Percentiles rank a stretch among this genome's conserved stretches.
phyloP scores from a whole-genome alignment of 148 eudicot species.

The Chenopodium berlandieri region DNA sequence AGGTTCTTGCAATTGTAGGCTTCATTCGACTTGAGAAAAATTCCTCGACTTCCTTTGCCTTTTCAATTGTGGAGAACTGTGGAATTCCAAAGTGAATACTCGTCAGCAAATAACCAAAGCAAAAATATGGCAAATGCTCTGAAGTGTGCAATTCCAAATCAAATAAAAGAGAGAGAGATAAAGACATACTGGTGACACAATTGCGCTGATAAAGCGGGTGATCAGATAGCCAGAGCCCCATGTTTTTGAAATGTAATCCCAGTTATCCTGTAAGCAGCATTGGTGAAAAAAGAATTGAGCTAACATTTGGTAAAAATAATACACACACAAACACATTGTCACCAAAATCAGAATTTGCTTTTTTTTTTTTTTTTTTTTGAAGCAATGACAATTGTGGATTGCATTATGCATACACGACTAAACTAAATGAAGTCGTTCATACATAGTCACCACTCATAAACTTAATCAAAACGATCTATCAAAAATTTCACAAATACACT shows the following conservation, averaged over 20 bases:
- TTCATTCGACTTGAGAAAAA: conserved; percentile 59
- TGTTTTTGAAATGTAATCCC: conserved; percentile 73
- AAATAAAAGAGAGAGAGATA: conserved; percentile 11
- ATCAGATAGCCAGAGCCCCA: conserved; percentile 82
- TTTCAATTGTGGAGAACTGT: conserved; percentile 71
- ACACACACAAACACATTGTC: neutral
- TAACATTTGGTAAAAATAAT: neutral
- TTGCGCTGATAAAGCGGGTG: conserved; percentile 63
- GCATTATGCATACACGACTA: neutral
- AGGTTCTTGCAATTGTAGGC: conserved; percentile 70
- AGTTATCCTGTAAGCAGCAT: conserved; percentile 54
- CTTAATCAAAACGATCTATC: neutral
- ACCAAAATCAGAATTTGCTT: neutral
- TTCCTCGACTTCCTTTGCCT: conserved; percentile 74
- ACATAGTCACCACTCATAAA: neutral
- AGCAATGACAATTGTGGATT: neutral
- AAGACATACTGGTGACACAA: conserved; percentile 73
- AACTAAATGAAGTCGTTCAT: neutral
- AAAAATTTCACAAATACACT: neutral
- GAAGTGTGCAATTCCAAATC: neutral
- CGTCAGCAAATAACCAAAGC: neutral
- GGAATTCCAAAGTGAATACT: neutral
- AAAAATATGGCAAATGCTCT: neutral
- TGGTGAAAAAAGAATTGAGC: neutral
- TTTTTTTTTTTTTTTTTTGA: too few relatives aligned